These are phyloP conservation scores for Effrenium voratum DNA, from an alignment of 73 alveolate genomes.

Conservation along the genomic window DNA sequence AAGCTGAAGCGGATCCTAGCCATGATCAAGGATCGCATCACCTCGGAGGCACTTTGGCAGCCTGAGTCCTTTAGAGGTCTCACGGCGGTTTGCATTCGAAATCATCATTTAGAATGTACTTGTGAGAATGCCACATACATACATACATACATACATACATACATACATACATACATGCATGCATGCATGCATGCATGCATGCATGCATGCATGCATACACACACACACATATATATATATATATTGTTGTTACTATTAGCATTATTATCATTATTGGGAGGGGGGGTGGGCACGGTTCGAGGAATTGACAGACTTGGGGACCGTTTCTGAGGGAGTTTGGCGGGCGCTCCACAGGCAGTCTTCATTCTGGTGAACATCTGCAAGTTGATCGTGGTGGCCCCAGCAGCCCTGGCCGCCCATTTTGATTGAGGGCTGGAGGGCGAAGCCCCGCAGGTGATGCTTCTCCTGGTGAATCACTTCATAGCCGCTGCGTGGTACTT, in stretches of 20 bases:
- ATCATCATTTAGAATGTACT: background rate
- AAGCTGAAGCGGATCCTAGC: conserved; percentile 70
- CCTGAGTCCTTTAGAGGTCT: too few relatives aligned
- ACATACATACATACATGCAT: too few relatives aligned
- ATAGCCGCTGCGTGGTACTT: conserved; percentile 76
- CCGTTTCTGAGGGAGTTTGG: background rate
- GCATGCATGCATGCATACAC: too few relatives aligned
- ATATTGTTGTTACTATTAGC: too few relatives aligned
- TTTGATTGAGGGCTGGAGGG: too few relatives aligned
- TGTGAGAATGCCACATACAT: background rate
- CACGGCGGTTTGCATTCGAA: too few relatives aligned
- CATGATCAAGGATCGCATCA: conserved; percentile 81
- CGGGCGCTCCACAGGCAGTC: background rate
- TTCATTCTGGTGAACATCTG: conserved; percentile 59
- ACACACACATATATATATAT: too few relatives aligned
- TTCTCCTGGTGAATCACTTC: conserved; percentile 69
- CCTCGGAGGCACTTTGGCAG: conserved; percentile 80
- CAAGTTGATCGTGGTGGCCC: conserved; percentile 33
- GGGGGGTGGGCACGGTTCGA: too few relatives aligned
- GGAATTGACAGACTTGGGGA: too few relatives aligned
- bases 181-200: too few relatives aligned
- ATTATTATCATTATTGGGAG: too few relatives aligned
- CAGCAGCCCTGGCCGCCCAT: background rate
- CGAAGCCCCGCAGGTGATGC: background rate
- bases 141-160: background rate